Base-by-base conservation (phyloP, 768 basidiomycete genomes). In the Rhodotorula babjevae region DNA sequence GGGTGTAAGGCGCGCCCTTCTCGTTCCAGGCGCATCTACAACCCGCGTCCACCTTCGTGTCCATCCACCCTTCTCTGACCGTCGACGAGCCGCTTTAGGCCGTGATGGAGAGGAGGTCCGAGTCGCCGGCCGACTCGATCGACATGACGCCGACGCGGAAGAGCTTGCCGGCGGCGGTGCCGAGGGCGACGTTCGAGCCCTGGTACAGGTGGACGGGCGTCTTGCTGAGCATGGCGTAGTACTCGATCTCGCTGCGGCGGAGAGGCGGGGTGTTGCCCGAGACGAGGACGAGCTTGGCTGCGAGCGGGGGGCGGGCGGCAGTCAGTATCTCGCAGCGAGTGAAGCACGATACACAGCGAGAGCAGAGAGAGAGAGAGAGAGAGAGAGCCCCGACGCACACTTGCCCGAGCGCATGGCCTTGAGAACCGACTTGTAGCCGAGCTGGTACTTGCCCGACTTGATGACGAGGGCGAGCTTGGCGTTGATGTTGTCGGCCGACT, bases 81-180 rank as follows among this genome's bases (percentile, higher is more conserved):
- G n/a, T n/a, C n/a, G n/a, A n/a, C n/a, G n/a, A n/a, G n/a, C n/a
- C n/a, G 9, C 23, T 50, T 8, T 29, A 33, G n/a, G 14, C 19
- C 57, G 74, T 74, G 75, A 92, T 88, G 81, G 85, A 88, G 80
- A 95, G 88, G 79, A 99, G 85, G 82, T 98, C 95, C 75, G 92
- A 93, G 85, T 98, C 96, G 81, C 95, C 95, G 78, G 89, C 90
- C 84, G 97, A 93, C 78, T 87, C 85, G 83, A 99, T 87, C 77
- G 93, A 93, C 93, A 98, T 96, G 81, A 97, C 91, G 86, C 95
- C 94, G 72, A 98, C 95, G 78, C 94, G 93, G 91, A 97, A 99
- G 77, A 98, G 89, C 84, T 94, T 95, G 82, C 96, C 96, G 71
- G 96, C 94, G 82, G 96, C 96, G 63, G 96, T 99, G 69, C 96